phyloP scores from a whole-genome alignment of 2,329 filamentous ascomycete species.

The Fusarium sp. region DNA sequence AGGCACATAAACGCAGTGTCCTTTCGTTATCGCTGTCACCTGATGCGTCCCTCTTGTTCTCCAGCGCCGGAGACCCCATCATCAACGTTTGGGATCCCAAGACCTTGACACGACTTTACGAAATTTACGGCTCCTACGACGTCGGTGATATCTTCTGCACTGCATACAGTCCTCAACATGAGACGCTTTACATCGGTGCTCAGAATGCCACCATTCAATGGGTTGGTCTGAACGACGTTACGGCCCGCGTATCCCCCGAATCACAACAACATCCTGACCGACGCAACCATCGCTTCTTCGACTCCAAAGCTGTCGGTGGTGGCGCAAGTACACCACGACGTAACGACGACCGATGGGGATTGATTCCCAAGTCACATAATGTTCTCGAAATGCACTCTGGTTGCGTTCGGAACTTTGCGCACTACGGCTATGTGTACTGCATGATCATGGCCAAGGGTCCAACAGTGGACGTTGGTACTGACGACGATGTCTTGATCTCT shows the following conservation, averaged over 20 bases:
- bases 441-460: conserved; percentile 87
- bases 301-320: conserved; percentile 83
- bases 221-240: conserved; percentile 79
- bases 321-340: conserved; percentile 83
- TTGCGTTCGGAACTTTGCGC: conserved; percentile 88
- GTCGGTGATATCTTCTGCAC: conserved; percentile 96
- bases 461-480: conserved; percentile 74
- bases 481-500: conserved; percentile 87
- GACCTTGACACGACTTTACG: conserved; percentile 82
- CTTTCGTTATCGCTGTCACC: conserved; percentile 85
- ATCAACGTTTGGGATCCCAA: conserved; percentile 93
- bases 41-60: conserved; percentile 84
- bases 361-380: conserved; percentile 66
- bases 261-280: conserved; percentile 79
- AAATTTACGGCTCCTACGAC: conserved; percentile 93
- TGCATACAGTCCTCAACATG: conserved; percentile 82
- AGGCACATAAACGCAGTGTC: conserved; percentile 92
- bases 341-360: conserved; percentile 68
- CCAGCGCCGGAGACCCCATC: conserved; percentile 91
- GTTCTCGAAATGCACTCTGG: conserved; percentile 85
- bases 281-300: conserved; percentile 90
- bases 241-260: conserved; percentile 69
- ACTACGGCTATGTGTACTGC: conserved; percentile 95
- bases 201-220: conserved; percentile 97
- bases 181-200: conserved; percentile 90